Evolutionary conservation across 1,284 basidiomycete genomes (phyloP).

Genomic region (Ganoderma resinaceum): DNA sequence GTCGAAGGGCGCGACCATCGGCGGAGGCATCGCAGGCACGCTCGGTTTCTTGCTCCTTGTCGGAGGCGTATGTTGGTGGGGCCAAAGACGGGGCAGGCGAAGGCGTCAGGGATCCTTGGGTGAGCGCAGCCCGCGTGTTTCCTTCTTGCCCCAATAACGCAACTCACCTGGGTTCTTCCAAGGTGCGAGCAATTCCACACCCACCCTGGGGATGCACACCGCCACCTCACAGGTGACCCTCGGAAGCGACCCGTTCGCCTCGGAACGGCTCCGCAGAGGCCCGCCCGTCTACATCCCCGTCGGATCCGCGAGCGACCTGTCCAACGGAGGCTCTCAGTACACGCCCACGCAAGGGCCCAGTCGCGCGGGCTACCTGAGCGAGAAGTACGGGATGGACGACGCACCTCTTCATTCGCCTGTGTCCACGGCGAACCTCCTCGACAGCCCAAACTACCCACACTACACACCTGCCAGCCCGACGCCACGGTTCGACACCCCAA

Average conservation of each 20-base stretch:
- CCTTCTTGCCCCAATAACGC: too few species aligned
- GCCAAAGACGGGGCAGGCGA: neutral
- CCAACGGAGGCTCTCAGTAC: neutral
- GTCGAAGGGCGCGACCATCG: neutral
- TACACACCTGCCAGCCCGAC: neutral
- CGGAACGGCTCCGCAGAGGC: neutral
- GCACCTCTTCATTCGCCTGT: neutral
- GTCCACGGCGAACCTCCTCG: neutral
- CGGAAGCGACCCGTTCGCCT: neutral
- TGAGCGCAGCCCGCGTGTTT: neutral
- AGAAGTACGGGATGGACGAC: slow-evolving; percentile 1
- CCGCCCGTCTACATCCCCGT: neutral
- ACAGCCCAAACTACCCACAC: neutral
- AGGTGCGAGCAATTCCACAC: neutral
- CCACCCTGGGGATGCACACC: neutral
- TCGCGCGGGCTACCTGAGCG: neutral
- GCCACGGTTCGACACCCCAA: neutral
- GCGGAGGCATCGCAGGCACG: neutral
- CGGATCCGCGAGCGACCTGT: neutral
- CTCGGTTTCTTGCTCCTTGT: neutral
- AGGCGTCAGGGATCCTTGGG: neutral
- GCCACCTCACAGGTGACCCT: neutral
- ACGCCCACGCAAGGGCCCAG: neutral
- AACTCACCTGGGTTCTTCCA: neutral
- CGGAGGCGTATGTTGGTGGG: neutral